Base-by-base conservation (phyloP, 257 asterid species). In the Lithospermum erythrorhizon region DNA sequence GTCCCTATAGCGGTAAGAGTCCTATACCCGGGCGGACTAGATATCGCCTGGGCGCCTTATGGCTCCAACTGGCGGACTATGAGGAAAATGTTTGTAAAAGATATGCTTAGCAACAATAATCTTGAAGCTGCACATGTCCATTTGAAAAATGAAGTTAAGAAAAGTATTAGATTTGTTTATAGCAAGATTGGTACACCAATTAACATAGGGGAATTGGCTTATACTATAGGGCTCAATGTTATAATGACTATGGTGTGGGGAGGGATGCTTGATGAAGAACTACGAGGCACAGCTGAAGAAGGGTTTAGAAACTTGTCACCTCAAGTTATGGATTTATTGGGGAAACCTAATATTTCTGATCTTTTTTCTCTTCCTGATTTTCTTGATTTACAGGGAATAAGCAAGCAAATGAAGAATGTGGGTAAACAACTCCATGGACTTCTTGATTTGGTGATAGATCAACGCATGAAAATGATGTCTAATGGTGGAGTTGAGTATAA, bases 61-160 rank as follows among this genome's bases (percentile, higher is more conserved):
- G 95, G 95, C 9, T 59, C 80, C 0, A 79, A 78, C 66, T 86
- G 89, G 87, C 84, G 81, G 68, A 84, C 80, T 78, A 84, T 82
- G 83, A 87, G 81, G 77, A 87, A 82, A 21, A 59, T 87, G 23
- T 82, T 94, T 72, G 82, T 83, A 80, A 75, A 89, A 19, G 85
- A 80, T 58, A 90, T 84, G 22, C 89, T 87, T 0, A 86, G 87
- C 0, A 83, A 83, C 2, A 76, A 63, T 0, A 82, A 24, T 24
- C 25, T 24, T 17, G 25, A 24, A 29, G 86, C 82, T 9, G 57
- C 75, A 2, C 63, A 10, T 4, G 41, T 63, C 4, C 77, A 73
- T 24, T 21, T 25, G 58, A 2, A 2, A 16, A 4, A 49, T 82
- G 9, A 66, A 61, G 70, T 9, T 16, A 8, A 78, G 74, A 84